A percentile compares a stretch with the other conserved stretches of the same genome.
These are phyloP conservation scores for Garcia nutans DNA, from an alignment of 345 rosid species.

Conservation along the genomic window DNA sequence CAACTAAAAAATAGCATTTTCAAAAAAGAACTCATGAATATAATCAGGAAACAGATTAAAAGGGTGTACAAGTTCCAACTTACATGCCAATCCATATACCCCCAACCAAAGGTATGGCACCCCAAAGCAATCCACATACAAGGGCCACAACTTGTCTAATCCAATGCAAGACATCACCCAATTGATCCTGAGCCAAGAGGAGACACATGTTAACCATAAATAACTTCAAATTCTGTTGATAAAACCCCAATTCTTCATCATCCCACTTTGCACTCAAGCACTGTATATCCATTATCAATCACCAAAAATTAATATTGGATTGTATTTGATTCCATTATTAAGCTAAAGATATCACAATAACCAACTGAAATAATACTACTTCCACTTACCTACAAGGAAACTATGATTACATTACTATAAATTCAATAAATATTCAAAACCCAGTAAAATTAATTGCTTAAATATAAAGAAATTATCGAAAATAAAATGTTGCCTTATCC, in stretches of 20 bases:
- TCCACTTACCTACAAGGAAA: too few relatives aligned
- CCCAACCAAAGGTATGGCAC: slow-evolving; percentile 81
- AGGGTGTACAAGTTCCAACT: slow-evolving; percentile 30
- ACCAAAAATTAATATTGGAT: background rate
- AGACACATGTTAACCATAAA: background rate
- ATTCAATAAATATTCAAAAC: background rate
- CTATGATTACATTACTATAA: background rate
- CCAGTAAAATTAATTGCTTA: background rate
- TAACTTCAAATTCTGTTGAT: background rate
- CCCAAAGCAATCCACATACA: slow-evolving; percentile 79
- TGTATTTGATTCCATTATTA: background rate
- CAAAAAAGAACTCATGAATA: background rate
- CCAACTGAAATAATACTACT: background rate
- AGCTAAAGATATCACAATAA: background rate
- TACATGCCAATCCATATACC: slow-evolving; percentile 85
- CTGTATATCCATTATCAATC: background rate
- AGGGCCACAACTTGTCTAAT: slow-evolving; percentile 81
- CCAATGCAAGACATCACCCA: slow-evolving; percentile 99
- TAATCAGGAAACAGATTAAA: background rate
- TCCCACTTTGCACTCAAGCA: background rate
- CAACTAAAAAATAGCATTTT: slow-evolving; percentile 3
- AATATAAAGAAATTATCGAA: background rate
- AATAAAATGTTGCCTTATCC: slow-evolving; percentile 61
- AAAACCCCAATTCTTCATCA: background rate
- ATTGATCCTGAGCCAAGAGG: slow-evolving; percentile 66